phyloP scores from a whole-genome alignment of 176 grass and related monocot species.

The Neostapfia colusana region DNA sequence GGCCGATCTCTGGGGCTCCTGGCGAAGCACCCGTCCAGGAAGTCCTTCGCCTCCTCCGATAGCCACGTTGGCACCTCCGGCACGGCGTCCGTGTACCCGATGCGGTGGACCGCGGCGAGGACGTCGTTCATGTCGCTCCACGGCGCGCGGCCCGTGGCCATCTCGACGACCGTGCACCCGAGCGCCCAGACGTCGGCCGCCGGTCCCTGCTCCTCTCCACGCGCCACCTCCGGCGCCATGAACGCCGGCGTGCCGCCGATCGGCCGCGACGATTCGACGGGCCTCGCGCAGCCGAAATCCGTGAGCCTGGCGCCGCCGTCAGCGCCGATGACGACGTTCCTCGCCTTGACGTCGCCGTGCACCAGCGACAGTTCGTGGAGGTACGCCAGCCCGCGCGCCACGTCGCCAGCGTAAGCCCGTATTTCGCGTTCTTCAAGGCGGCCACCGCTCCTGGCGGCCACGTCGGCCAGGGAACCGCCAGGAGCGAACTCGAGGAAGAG shows the following conservation, averaged over 20 bases:
- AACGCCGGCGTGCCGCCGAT: conserved; percentile 71
- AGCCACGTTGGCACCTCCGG: conserved; percentile 45
- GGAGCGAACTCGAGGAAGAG: conserved; percentile 73
- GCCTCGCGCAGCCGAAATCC: conserved; percentile 62
- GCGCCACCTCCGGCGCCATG: conserved; percentile 82
- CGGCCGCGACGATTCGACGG: background rate
- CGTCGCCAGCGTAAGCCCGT: conserved; percentile 34
- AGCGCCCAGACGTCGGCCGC: conserved; percentile 70
- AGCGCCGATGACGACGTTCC: conserved; percentile 61
- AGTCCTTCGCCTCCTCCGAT: conserved; percentile 50
- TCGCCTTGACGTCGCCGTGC: conserved; percentile 69
- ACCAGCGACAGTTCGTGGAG: conserved; percentile 54
- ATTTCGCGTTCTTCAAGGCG: conserved; percentile 39
- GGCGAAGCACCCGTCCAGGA: conserved; percentile 52
- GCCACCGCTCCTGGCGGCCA: conserved; percentile 28
- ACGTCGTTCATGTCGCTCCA: conserved; percentile 45
- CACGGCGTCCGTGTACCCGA: conserved; percentile 58
- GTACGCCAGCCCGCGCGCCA: conserved; percentile 55
- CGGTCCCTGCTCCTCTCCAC: conserved; percentile 56
- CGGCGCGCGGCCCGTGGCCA: conserved; percentile 58
- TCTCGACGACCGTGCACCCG: conserved; percentile 69
- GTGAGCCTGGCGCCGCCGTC: conserved; percentile 57
- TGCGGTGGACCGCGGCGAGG: conserved; percentile 51
- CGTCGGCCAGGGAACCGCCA: conserved; percentile 62
- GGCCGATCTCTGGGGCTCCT: conserved; percentile 43